These are phyloP conservation scores for Chrysosporium queenslandicum DNA, from an alignment of 2,329 filamentous ascomycete genomes.

Conservation along the genomic window DNA sequence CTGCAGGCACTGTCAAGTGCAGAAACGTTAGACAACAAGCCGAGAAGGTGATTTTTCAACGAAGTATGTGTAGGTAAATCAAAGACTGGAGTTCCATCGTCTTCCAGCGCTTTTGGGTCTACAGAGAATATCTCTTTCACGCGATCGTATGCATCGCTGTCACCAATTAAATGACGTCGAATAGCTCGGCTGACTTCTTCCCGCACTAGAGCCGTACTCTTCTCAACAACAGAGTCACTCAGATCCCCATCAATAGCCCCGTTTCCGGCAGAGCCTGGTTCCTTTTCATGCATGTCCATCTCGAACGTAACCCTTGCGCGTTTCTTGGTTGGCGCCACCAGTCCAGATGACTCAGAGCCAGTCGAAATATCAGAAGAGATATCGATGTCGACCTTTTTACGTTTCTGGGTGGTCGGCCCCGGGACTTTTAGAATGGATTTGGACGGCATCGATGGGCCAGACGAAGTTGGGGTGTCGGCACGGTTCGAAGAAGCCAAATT, in stretches of 20 bases:
- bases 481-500: neutral
- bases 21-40: slow-evolving; percentile 48
- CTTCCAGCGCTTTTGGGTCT: slow-evolving; percentile 36
- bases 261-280: neutral
- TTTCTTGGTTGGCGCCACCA: slow-evolving; percentile 26
- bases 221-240: slow-evolving; percentile 29
- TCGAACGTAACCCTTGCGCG: slow-evolving; percentile 29
- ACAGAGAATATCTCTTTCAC: slow-evolving; percentile 45
- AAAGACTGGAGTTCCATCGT: slow-evolving; percentile 25
- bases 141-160: slow-evolving; percentile 48
- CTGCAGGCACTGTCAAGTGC: slow-evolving; percentile 47
- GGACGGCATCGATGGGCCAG: slow-evolving; percentile 22
- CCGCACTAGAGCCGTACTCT: slow-evolving; percentile 48
- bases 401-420: slow-evolving; percentile 25
- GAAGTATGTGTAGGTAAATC: slow-evolving; percentile 44
- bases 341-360: slow-evolving; percentile 20
- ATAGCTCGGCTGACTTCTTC: slow-evolving; percentile 53
- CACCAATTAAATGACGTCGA: slow-evolving; percentile 43
- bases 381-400: slow-evolving; percentile 31
- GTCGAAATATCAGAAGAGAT: slow-evolving; percentile 24
- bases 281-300: neutral
- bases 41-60: slow-evolving; percentile 50
- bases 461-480: neutral
- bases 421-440: slow-evolving; percentile 22
- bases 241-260: neutral